Percentiles rank a stretch among this genome's conserved stretches.
Conservation (phyloP, 805 yeast species). For the Pichia californica region DNA sequence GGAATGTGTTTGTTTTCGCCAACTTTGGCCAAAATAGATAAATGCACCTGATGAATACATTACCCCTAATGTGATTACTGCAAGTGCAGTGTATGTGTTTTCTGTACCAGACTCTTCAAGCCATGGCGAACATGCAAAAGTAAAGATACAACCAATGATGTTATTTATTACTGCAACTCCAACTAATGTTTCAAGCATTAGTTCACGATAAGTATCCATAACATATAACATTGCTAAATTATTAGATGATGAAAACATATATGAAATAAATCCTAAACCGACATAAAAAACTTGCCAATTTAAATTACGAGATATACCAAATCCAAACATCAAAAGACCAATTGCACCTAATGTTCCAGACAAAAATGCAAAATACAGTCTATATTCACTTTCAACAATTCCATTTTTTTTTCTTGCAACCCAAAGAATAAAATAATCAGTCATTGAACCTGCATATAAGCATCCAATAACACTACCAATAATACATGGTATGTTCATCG, state of each 20-base stretch:
- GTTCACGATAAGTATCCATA: slow-evolving; percentile 61
- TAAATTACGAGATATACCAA: slow-evolving; percentile 49
- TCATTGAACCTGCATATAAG: slow-evolving; percentile 55
- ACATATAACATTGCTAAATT: slow-evolving; percentile 60
- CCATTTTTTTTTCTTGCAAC: slow-evolving; percentile 56
- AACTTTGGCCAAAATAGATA: slow-evolving; percentile 52
- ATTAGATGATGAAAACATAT: slow-evolving; percentile 63
- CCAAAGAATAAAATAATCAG: slow-evolving; percentile 61
- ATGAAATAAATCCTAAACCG: slow-evolving; percentile 59
- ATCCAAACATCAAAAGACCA: slow-evolving; percentile 59
- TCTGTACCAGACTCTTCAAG: slow-evolving; percentile 47
- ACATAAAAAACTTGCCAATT: slow-evolving; percentile 50
- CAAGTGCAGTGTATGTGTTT: slow-evolving; percentile 55
- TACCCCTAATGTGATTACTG: slow-evolving; percentile 48
- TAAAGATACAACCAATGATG: slow-evolving; percentile 55
- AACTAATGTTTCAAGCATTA: slow-evolving; percentile 61
- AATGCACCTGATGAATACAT: slow-evolving; percentile 51
- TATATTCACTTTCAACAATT: slow-evolving; percentile 56
- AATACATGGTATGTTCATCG: slow-evolving; percentile 69
- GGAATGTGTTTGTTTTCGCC: slow-evolving; percentile 48
- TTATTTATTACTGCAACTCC: slow-evolving; percentile 60
- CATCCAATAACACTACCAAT: slow-evolving; percentile 63
- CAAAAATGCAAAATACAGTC: slow-evolving; percentile 50
- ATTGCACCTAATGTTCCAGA: slow-evolving; percentile 55
- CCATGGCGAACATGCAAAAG: slow-evolving; percentile 64